Evolutionary conservation across 495 filamentous ascomycete species (phyloP), one percentile per base, ranked within the genome.

Genomic region (Lasiosphaeria ovina): DNA sequence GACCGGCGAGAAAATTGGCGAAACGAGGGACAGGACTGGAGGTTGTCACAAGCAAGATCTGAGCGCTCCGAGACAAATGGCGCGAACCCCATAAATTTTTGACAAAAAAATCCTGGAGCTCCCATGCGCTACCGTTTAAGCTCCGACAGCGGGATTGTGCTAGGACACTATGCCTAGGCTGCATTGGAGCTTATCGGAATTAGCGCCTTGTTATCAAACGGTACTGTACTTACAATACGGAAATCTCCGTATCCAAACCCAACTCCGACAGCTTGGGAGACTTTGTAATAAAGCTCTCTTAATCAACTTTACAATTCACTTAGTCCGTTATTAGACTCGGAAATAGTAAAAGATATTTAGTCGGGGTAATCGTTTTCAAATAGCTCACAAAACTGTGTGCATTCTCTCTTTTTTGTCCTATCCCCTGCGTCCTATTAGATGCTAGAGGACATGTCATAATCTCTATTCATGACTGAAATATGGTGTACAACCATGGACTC

Each of bases 91-190:
- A 42, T 54, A 54, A 50, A 38, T 47, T 55, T 61, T 38, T 6
- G 4, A 17, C 50, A 54, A 57, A 67, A 67, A 54, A 63, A 63
- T 52, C 24, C 24, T 44, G 48, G 35, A 38, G 55, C 24, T 55
- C 57, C 54, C 40, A 42, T 33, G 44, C 35, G 55, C 16, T 35
- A 16, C 34, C 24, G 50, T 38, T 60, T 35, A 44, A 52, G 36
- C 60, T 60, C 66, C 63, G 63, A 66, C 51, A 62, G 60, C 66
- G 63, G 66, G 55, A 49, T 58, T n/a, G 59, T 38, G 52, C 47
- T 24, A 40, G 31, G 12, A 47, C 44, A 0, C 5, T n/a, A 36
- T 38, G 54, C 55, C 50, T 59, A 58, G 6, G 10, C 31, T 36
- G 44, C 16, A 17, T 48, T 24, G 52, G 54, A 31, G 44, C 42